Base-by-base conservation (phyloP, 345 rosid genomes). In the Adansonia digitata region DNA sequence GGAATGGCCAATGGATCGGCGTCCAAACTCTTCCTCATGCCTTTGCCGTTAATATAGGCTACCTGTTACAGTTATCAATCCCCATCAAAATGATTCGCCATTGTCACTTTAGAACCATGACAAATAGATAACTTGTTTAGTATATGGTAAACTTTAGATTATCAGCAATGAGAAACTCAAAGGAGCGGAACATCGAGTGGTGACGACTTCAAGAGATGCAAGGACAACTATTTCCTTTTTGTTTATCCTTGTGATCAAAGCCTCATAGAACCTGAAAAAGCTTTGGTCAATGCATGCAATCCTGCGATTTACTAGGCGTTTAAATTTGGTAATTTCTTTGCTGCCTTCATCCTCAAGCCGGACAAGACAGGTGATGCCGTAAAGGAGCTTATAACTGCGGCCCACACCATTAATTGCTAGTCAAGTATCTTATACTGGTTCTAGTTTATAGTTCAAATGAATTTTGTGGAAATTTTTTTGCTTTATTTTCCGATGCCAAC, bases 21-120 rank as follows among this genome's bases (percentile, higher is more conserved):
- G 83, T 83, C 18, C 51, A 79, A 43, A 82, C 85, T 49, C 34
- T 77, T 63, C 79, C 74, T 13, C 42, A 67, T 71, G 81, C 85
- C 14, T 76, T 85, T 12, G 82, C 74, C 14, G 55, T 82, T 31
- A 79, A 79, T 62, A 63, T 82, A 24, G 84, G 80, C 74, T 51
- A 22, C 35, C 11, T 11, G 18, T 62, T 53, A 37, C 74, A 64
- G 78, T 76, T 76, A 60, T n/a, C n/a, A n/a, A n/a, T n/a, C 1
- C 9, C 27, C 10, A 24, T 9, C 24, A 52, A 49, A 49, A n/a
- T 5, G 8, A 7, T 53, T 55, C 2, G 20, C 22, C 1, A 12
- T 43, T 10, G 48, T 43, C 15, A 11, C 2, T 43, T 43, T 43
- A 2, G 81, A 39, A 79, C 65, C 48, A 2, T 43, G 48, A 43